Conservation (phyloP, 768 basidiomycete genomes). For the Suillus paluster region DNA sequence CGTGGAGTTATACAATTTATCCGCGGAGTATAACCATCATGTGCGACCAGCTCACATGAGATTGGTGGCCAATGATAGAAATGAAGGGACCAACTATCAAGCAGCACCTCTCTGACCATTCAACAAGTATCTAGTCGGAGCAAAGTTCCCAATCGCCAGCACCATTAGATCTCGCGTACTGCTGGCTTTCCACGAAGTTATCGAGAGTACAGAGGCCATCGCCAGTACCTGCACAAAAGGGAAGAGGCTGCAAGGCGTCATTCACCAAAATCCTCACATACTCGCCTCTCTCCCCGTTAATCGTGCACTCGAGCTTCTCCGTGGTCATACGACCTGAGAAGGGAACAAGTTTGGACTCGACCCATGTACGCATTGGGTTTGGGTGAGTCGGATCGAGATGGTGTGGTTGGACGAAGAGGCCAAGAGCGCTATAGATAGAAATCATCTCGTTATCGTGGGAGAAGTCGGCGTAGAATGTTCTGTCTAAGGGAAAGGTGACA, state of each 20-base stretch:
- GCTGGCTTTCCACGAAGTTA: constrained; percentile 72
- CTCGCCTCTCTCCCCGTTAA: constrained; percentile 31
- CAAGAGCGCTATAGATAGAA: constrained; percentile 64
- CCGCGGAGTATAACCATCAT: no score
- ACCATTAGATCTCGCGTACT: constrained; percentile 68
- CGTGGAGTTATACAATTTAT: no score
- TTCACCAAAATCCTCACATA: constrained; percentile 77
- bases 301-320: constrained; percentile 61
- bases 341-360: constrained; percentile 61
- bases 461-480: constrained; percentile 76
- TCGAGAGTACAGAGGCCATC: constrained; percentile 67
- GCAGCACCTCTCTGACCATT: neutral
- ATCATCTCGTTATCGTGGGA: constrained; percentile 86
- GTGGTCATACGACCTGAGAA: constrained; percentile 74
- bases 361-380: constrained; percentile 48
- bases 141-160: constrained; percentile 75
- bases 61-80: no score
- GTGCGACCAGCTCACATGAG: no score
- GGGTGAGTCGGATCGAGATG: constrained; percentile 14
- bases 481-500: constrained; percentile 71
- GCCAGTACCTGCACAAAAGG: constrained; percentile 55
- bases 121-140: constrained; percentile 36
- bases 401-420: constrained; percentile 51
- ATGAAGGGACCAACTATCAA: no score
- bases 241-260: constrained; percentile 64